A percentile compares a stretch with the other conserved stretches of the same genome.
Conservation (phyloP, 2,329 filamentous ascomycete species). For the Blastomyces gilchristii region DNA sequence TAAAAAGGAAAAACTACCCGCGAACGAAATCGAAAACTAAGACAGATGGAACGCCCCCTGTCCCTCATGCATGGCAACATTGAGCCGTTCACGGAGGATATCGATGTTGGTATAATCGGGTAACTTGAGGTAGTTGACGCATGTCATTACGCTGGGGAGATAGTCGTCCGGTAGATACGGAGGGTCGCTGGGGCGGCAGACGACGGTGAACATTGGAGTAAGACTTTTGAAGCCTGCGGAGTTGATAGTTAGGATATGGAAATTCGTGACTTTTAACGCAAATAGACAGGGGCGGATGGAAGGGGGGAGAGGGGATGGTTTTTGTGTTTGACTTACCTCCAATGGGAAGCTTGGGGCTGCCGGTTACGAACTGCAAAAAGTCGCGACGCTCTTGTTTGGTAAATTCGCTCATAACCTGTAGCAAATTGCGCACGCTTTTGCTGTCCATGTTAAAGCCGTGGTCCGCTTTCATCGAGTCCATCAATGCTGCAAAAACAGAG, state of each 20-base stretch:
- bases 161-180: slow-evolving; percentile 94
- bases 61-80: slow-evolving; percentile 82
- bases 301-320: background rate
- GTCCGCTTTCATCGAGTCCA: slow-evolving; percentile 97
- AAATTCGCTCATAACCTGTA: slow-evolving; percentile 91
- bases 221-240: slow-evolving; percentile 80
- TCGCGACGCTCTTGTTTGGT: slow-evolving; percentile 65
- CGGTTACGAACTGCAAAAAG: slow-evolving; percentile 95
- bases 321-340: slow-evolving; percentile 56
- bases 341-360: slow-evolving; percentile 94
- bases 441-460: slow-evolving; percentile 99
- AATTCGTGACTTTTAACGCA: background rate
- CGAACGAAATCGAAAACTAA: slow-evolving; percentile 33
- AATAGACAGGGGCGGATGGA: slow-evolving; percentile 8
- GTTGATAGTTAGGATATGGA: background rate
- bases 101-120: slow-evolving; percentile 81
- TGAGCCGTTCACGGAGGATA: slow-evolving; percentile 66
- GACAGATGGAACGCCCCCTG: slow-evolving; percentile 97
- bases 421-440: slow-evolving; percentile 81
- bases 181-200: slow-evolving; percentile 95
- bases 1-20: background rate
- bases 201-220: slow-evolving; percentile 97
- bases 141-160: slow-evolving; percentile 99
- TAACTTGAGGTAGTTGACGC: slow-evolving; percentile 96
- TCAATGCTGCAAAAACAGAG: slow-evolving; percentile 53